Conservation (phyloP, 2,329 filamentous ascomycete genomes). For the Phaeosphaeria sp. region DNA sequence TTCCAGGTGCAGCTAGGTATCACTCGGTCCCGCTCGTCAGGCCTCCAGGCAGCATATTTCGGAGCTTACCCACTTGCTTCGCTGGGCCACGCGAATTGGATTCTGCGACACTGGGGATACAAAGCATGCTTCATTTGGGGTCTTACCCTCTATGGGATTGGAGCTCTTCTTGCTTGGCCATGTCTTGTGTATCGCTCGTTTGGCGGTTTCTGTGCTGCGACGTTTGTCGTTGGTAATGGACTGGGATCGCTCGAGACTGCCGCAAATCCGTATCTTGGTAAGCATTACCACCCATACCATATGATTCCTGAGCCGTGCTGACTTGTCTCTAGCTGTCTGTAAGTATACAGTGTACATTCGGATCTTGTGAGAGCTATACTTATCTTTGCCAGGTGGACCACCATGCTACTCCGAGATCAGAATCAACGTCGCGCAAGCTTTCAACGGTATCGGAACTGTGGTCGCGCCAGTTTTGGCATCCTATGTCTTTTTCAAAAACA, state of each 20-base stretch:
- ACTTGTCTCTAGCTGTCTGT: slow-evolving; percentile 53
- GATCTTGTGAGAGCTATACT: not conserved
- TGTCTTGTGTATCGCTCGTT: slow-evolving; percentile 62
- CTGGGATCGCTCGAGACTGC: slow-evolving; percentile 65
- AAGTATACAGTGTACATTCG: not conserved
- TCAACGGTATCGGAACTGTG: slow-evolving; percentile 65
- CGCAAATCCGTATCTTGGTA: slow-evolving; percentile 56
- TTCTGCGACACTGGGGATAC: slow-evolving; percentile 58
- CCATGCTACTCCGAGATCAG: slow-evolving; percentile 64
- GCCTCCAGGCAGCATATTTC: slow-evolving; percentile 58
- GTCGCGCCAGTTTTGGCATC: slow-evolving; percentile 65
- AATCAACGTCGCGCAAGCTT: slow-evolving; percentile 65
- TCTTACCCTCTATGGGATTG: slow-evolving; percentile 62
- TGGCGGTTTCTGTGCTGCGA: slow-evolving; percentile 66
- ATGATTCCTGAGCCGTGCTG: not conserved
- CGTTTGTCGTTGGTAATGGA: slow-evolving; percentile 62
- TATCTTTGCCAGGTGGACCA: slow-evolving; percentile 50
- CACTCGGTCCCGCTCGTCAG: slow-evolving; percentile 52
- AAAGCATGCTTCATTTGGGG: slow-evolving; percentile 58
- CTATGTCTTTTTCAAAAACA: slow-evolving; percentile 67
- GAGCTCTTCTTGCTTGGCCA: slow-evolving; percentile 66
- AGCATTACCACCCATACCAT: not conserved
- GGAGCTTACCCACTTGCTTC: slow-evolving; percentile 58
- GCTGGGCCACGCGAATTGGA: slow-evolving; percentile 56
- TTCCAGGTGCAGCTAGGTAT: slow-evolving; percentile 55